Evolutionary conservation across 2,329 filamentous ascomycete species (phyloP), one percentile per base, ranked within the genome.

Genomic region (Nothopassalora personata): DNA sequence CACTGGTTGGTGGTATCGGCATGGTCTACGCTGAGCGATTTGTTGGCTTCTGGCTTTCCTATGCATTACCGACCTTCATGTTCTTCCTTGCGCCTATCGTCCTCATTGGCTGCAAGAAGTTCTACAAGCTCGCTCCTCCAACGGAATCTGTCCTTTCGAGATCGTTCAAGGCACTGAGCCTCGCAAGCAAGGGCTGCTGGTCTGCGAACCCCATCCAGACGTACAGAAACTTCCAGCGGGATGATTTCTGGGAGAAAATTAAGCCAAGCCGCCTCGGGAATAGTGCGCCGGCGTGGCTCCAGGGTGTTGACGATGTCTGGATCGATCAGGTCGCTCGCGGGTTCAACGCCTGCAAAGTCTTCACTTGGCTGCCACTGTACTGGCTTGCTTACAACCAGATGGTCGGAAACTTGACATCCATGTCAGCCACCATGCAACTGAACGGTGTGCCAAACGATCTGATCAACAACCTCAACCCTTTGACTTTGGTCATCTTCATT

Each of bases 271-370:
- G 79, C 36, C 78, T 90, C 9, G 75, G 80, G 39, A 73, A 72
- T 1, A 71, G 79, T 63, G 85, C 85, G 56, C 88, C 88, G 0
- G 45, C 57, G 0, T 92, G 88, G 88, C 91, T 92, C 86, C 63
- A 61, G 47, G 88, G 86, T 0, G 91, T 91, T 66, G 89, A 93
- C 62, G 90, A 93, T 66, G 83, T 84, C 54, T 93, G 89, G 88
- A 89, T 91, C 45, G 86, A 89, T 5, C 87, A 91, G 69, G 77
- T 91, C 52, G 87, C 86, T 74, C 84, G 86, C 53, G 82, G 82
- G 15, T 72, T 86, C 48, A 71, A 79, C 71, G 88, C 87, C 18
- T 91, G 88, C 78, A 85, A 86, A 67, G 86, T 90, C 58, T 90
- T 90, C 59, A 63, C 75, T 47, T 79, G 76, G 68, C 75, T 76